phyloP scores from a whole-genome alignment of 2,329 filamentous ascomycete genomes.

The Monosporascus sp. region DNA sequence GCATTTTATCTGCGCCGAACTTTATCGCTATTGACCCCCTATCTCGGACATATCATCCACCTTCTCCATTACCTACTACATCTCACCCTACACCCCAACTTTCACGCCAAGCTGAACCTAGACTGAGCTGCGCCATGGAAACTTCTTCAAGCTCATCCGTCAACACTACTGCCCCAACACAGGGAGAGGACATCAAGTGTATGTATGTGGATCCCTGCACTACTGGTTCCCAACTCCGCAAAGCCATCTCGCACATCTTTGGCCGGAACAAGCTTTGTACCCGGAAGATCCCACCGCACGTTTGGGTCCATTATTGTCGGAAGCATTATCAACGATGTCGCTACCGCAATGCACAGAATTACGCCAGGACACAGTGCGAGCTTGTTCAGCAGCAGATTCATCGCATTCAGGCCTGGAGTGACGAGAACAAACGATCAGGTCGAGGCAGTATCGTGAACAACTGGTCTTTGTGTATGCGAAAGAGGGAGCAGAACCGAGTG shows the following conservation, averaged over 20 bases:
- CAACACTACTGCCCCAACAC: conserved; percentile 5
- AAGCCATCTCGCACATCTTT: conserved; percentile 76
- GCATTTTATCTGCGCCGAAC: conserved; percentile 44
- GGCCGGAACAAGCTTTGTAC: conserved; percentile 78
- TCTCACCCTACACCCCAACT: conserved; percentile 22
- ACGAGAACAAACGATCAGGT: conserved; percentile 35
- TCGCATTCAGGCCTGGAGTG: conserved; percentile 58
- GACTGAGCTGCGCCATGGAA: conserved; percentile 13
- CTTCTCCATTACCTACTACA: conserved; percentile 17
- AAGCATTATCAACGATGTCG: conserved; percentile 76
- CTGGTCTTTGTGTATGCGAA: conserved; percentile 59
- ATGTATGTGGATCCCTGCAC: conserved; percentile 54
- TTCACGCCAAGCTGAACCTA: conserved; percentile 15
- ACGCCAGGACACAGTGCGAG: conserved; percentile 57
- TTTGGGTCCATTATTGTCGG: conserved; percentile 74
- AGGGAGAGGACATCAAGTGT: conserved; percentile 33
- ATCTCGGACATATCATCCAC: conserved; percentile 13
- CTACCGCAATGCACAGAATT: conserved; percentile 59
- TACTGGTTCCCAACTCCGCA: conserved; percentile 58
- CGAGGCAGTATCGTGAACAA: conserved; percentile 42
- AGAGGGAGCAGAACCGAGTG: conserved; percentile 57
- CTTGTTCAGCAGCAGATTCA: conserved; percentile 58
- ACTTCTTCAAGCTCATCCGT: conserved; percentile 11
- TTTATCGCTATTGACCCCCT: conserved; percentile 27
- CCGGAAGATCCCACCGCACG: conserved; percentile 58